Evolutionary conservation across 805 yeast genomes (phyloP).

Genomic region (Yarrowia sp.): DNA sequence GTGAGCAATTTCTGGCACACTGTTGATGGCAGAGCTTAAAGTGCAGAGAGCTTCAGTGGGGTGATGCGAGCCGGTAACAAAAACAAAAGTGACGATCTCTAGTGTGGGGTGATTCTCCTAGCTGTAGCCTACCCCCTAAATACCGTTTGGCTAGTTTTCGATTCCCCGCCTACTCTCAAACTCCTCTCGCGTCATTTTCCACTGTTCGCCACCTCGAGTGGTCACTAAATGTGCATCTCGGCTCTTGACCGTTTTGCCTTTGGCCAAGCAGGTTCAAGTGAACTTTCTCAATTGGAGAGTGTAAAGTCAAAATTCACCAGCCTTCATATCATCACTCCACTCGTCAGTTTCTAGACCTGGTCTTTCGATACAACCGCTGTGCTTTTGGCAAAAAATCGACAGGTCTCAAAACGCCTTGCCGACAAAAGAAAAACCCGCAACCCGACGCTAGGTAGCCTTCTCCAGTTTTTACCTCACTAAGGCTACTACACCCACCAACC

Average conservation of each 20-base stretch:
- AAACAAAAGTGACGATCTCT: conserved; percentile 8
- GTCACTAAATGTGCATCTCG: not conserved
- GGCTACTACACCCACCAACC: not conserved
- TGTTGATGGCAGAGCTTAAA: conserved; percentile 3
- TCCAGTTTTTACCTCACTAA: not conserved
- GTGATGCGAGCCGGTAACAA: not conserved
- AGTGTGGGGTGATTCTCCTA: too few species aligned
- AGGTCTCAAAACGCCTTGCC: not conserved
- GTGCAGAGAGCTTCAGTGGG: conserved; percentile 2
- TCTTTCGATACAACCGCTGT: not conserved
- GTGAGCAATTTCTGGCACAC: conserved; percentile 5
- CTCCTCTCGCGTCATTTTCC: not conserved
- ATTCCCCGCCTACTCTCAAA: too few species aligned
- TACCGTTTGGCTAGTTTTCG: too few species aligned
- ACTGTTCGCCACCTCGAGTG: not conserved
- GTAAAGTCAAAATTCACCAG: conserved; percentile 13
- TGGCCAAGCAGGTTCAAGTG: conserved; percentile 21
- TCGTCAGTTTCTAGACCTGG: not conserved
- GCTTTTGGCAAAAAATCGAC: not conserved
- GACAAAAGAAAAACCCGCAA: not conserved
- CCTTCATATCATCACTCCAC: conserved; percentile 23
- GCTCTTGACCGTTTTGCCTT: not conserved
- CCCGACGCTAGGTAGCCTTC: not conserved
- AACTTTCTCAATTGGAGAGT: not conserved
- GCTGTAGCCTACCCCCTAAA: too few species aligned